Percentiles rank a stretch among this genome's conserved stretches.
Evolutionary conservation across 2,329 filamentous ascomycete genomes (phyloP).

Genomic region (Alternaria conjuncta): DNA sequence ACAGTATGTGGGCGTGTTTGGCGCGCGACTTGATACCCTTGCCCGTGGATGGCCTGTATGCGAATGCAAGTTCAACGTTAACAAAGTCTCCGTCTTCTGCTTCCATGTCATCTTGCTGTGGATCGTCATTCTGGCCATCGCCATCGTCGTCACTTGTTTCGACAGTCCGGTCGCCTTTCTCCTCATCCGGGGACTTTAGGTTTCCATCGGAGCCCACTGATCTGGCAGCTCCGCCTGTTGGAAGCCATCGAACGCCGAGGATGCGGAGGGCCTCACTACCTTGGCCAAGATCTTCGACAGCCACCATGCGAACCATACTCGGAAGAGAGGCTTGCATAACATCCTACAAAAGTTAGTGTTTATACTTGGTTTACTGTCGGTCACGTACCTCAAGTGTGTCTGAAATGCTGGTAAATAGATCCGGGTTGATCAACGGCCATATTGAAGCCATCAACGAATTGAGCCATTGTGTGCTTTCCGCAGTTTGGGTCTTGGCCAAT

Average conservation of each 20-base stretch:
- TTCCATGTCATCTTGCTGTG: conserved; percentile 62
- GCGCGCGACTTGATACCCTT: conserved; percentile 67
- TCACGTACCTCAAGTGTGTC: conserved; percentile 67
- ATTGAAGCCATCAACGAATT: conserved; percentile 71
- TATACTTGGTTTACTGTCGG: background rate
- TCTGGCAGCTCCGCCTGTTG: conserved; percentile 70
- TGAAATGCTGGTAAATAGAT: conserved; percentile 71
- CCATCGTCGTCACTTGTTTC: conserved; percentile 53
- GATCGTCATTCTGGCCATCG: conserved; percentile 44
- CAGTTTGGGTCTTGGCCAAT: conserved; percentile 54
- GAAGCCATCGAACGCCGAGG: conserved; percentile 74
- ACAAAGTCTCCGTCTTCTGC: conserved; percentile 80
- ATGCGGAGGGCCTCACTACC: conserved; percentile 74
- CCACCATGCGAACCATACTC: conserved; percentile 73
- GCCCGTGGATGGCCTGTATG: conserved; percentile 70
- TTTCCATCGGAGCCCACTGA: conserved; percentile 66
- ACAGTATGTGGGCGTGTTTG: conserved; percentile 74
- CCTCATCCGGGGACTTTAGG: conserved; percentile 55
- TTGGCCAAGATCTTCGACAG: conserved; percentile 77
- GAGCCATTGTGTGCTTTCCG: conserved; percentile 74
- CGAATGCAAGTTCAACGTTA: conserved; percentile 77
- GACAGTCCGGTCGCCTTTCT: conserved; percentile 59
- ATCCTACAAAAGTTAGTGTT: conserved; percentile 53
- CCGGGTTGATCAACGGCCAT: conserved; percentile 78
- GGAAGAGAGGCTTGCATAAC: conserved; percentile 81